Base-by-base conservation (phyloP, 176 grass and related monocot genomes). In the bread wheat (Triticum aestivum) region DNA sequence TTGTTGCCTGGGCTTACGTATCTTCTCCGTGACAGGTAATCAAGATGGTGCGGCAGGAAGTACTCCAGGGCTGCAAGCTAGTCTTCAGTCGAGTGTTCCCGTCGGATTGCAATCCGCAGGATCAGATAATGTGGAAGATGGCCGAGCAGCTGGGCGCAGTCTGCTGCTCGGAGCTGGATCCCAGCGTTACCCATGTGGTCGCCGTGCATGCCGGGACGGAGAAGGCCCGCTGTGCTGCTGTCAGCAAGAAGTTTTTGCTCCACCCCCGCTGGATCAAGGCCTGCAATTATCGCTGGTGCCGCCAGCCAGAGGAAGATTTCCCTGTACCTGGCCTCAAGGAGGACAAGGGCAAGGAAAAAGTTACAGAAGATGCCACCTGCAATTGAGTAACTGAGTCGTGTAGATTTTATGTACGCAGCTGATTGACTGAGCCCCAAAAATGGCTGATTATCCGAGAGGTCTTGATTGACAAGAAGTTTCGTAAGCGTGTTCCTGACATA, bases 41-140 rank as follows among this genome's bases (percentile, higher is more conserved):
- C 59, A 95, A 89, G 86, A 66, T 4, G 6, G 77, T 98, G 18
- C 85, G 90, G 4, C 82, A 84, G 47, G 90, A 94, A 62, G 83
- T 94, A 69, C 81, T 98, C 56, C 64, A 92, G 63, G 90, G 91
- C 17, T 98, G 93, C 84, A 96, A 96, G 33, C 67, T 96, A 44
- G 86, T 96, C 66, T 98, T 98, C 87, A 96, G 90, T 75, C 79
- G 92, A 77, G 82, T 98, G 54, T 96, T 94, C 65, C 93, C 88
- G 42, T 82, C 42, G 23, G 82, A 84, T 3, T 21, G 75, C 18
- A 75, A 33, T 1, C 58, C 79, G 24, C 37, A 92, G 74, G 84
- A 96, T 41, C 90, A 96, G 82, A 82, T 65, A 37, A 74, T 96
- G 20, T 99, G 94, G 97, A 99, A 85, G 79, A 81, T 99, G 85